Evolutionary conservation across 805 yeast species (phyloP), one percentile per base, ranked within the genome.

Genomic region (Candida arabinofermentans): DNA sequence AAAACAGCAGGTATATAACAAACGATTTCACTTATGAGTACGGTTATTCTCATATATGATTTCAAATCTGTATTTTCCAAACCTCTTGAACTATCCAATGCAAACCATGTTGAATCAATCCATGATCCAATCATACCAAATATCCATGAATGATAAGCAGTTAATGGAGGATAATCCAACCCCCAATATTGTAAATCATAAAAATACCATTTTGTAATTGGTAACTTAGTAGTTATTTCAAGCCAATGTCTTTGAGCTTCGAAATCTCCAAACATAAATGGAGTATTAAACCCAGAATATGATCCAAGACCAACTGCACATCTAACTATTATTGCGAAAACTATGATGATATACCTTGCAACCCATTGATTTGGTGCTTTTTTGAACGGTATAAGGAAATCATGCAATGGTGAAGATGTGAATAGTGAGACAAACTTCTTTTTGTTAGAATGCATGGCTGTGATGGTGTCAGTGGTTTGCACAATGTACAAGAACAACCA

Each of bases 161-260:
- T 91, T 47, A 93, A 67, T 6, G 98, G 98, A 1, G 99, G 99
- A 61, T 93, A 93, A 62, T 93, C 99, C 27, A 93, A 70, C 1
- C 98, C 96, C 98, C 99, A 93, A 66, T 91, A 89, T 51, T 81
- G 79, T 34, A 89, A 70, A 58, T 93, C 96, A 61, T 80, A 88
- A 66, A 74, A 86, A 58, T 93, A 93, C 99, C 99, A 93, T 47
- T 83, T 52, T 0, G 67, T 62, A 1, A 87, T 62, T 0, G 96
- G 93, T 37, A 90, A 61, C 51, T 81, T 79, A 30, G 72, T 79
- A 0, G 98, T 91, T 40, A 91, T 70, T 60, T 93, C 99, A 77
- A 93, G 74, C 99, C 99, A 93, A 62, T 91, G 99, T 50, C 99
- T 75, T 62, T 93, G 99, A 0, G 98, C 98, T 62, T 93, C 99